phyloP scores from a whole-genome alignment of 345 rosid species.

The Citrus glauca region DNA sequence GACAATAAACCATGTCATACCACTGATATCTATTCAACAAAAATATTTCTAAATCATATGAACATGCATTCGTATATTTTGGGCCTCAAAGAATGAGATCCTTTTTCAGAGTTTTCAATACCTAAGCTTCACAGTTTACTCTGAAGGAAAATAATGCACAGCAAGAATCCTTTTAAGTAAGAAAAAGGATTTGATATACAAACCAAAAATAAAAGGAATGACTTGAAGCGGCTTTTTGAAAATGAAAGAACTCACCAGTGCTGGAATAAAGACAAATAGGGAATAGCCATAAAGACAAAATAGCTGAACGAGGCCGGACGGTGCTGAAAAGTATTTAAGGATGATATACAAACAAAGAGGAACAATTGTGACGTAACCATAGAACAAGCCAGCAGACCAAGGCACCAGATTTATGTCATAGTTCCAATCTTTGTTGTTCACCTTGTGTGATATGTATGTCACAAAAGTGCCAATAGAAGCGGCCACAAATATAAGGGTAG shows the following conservation, averaged over 20 bases:
- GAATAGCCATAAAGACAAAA: constrained; percentile 96
- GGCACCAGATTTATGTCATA: constrained; percentile 93
- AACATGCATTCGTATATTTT: background rate
- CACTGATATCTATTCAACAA: background rate
- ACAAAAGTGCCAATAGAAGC: constrained; percentile 93
- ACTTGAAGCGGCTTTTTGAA: background rate
- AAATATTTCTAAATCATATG: background rate
- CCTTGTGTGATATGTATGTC: constrained; percentile 90
- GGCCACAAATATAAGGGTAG: constrained; percentile 87
- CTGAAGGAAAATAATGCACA: background rate
- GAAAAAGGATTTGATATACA: background rate
- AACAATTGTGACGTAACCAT: constrained; percentile 77
- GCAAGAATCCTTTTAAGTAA: background rate
- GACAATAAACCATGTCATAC: background rate
- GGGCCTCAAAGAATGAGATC: background rate
- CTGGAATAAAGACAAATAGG: constrained; percentile 84
- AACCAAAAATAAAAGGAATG: background rate
- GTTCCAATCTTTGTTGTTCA: constrained; percentile 79
- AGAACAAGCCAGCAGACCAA: constrained; percentile 98
- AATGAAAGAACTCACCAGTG: constrained; percentile 60
- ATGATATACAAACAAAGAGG: constrained; percentile 70
- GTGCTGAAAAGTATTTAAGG: constrained; percentile 97
- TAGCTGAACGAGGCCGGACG: constrained; percentile 86
- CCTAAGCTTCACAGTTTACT: background rate
- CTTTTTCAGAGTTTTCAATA: background rate